Percentiles rank a stretch among this genome's conserved stretches.
Evolutionary conservation across 495 filamentous ascomycete species (phyloP).

Genomic region (Neurospora cerealis): DNA sequence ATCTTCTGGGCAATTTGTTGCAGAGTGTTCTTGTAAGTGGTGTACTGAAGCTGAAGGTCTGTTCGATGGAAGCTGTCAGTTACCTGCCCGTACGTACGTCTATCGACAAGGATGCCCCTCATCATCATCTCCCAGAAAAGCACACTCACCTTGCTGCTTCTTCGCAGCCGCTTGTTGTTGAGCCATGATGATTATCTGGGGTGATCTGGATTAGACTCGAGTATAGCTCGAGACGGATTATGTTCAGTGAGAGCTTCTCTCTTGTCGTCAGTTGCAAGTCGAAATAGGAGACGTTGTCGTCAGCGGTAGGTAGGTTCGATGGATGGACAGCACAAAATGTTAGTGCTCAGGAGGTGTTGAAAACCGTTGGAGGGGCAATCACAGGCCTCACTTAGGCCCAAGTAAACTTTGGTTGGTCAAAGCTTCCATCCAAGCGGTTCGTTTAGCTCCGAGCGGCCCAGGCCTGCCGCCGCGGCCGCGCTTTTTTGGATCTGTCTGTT

Average conservation of each 20-base stretch:
- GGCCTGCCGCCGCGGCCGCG: not conserved
- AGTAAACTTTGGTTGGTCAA: conserved; percentile 4
- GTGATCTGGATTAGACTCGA: not conserved
- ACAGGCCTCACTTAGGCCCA: not conserved
- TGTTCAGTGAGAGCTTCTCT: not conserved
- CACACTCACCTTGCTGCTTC: conserved; percentile 74
- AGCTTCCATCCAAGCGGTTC: conserved; percentile 12
- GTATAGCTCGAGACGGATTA: too few species aligned
- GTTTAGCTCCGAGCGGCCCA: not conserved
- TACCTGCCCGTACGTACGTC: not conserved
- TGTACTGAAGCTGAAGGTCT: conserved; percentile 93
- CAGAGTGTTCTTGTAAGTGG: conserved; percentile 89
- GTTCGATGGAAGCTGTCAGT: not conserved
- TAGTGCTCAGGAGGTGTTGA: not conserved
- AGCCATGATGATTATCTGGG: conserved; percentile 24
- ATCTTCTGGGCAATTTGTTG: conserved; percentile 94
- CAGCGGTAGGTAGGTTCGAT: not conserved
- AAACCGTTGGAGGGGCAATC: not conserved
- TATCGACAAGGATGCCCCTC: not conserved
- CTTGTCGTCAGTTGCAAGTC: not conserved
- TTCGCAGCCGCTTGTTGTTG: conserved; percentile 39
- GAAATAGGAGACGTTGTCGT: too few species aligned
- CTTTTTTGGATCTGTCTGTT: not conserved
- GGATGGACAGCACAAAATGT: not conserved
- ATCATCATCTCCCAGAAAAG: not conserved